phyloP scores from a whole-genome alignment of 257 asterid species.

The Solanum ahanhuiri region DNA sequence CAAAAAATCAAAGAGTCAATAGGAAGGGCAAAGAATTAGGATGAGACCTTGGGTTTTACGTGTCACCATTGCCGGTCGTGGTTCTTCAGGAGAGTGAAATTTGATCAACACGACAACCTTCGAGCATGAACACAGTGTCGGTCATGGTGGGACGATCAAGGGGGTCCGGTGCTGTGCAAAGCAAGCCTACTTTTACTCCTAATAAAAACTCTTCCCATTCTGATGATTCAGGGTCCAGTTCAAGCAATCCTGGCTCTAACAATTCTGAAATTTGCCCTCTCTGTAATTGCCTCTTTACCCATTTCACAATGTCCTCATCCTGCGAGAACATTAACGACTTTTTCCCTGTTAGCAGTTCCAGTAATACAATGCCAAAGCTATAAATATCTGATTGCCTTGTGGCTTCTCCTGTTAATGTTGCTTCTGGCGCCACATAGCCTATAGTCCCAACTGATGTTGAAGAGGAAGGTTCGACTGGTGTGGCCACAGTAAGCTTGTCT shows the following conservation, averaged over 20 bases:
- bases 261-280: slow-evolving; percentile 67
- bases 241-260: slow-evolving; percentile 63
- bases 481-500: slow-evolving; percentile 34
- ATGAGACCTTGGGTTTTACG: slow-evolving; percentile 5
- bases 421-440: slow-evolving; percentile 56
- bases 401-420: slow-evolving; percentile 25
- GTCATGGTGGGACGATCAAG: slow-evolving; percentile 59
- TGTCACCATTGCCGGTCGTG: background rate
- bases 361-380: slow-evolving; percentile 58
- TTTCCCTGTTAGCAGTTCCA: slow-evolving; percentile 60
- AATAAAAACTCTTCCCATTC: slow-evolving; percentile 79
- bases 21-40: background rate
- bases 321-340: slow-evolving; percentile 57
- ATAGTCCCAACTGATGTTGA: slow-evolving; percentile 44
- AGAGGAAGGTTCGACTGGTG: slow-evolving; percentile 33
- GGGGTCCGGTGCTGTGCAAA: slow-evolving; percentile 67
- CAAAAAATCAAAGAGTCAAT: background rate
- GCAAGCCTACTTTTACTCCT: slow-evolving; percentile 68
- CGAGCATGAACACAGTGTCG: slow-evolving; percentile 66
- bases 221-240: slow-evolving; percentile 68
- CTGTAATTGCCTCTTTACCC: slow-evolving; percentile 67
- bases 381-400: slow-evolving; percentile 50
- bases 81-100: slow-evolving; percentile 38
- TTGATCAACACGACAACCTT: slow-evolving; percentile 56
- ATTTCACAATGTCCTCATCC: slow-evolving; percentile 60